Evolutionary conservation across 768 basidiomycete genomes (phyloP), one percentile per base, ranked within the genome.

Genomic region (Paxillus involutus): DNA sequence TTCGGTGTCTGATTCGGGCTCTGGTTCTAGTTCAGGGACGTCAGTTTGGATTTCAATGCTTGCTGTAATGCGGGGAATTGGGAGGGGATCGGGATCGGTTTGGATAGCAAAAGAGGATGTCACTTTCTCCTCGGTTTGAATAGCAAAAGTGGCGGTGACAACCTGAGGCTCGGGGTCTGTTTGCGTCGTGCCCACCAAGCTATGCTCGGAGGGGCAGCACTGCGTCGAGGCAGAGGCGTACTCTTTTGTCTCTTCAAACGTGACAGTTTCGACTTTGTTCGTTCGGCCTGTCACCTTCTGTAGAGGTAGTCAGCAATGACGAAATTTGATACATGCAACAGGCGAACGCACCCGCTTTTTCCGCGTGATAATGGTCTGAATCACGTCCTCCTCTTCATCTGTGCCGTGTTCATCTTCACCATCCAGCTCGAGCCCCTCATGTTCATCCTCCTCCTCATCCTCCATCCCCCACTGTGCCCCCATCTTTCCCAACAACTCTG

Each of bases 361-460:
- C 54, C 90, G 76, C 2, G 91, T 94, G 60, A 95, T 93, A 59
- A 95, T 94, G 3, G 92, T 94, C 70, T 94, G 87, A 55, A 89
- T 83, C 39, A 89, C 83, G 63, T 89, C 88, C 29, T 72, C 69
- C 56, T 72, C 68, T 61, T 88, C 84, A 49, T 87, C 88, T 3
- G 83, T 82, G 40, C 77, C 78, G 16, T 73, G 70, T 21, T 78
- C 82, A 6, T 80, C 78, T 11, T 76, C 79, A 59, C 68, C 60
- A 41, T 74, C 71, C 19, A 62, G 64, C 17, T 65, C 67, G 19
- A 72, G 59, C 8, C 59, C 71, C 17, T 67, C 73, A 42, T 75
- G 74, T 14, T 75, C 74, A 26, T 75, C 71, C 3, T 71, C 72
- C 30, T 69, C 72, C 10, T 76, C 74, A 44, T 75, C 77, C 26